These are phyloP conservation scores for Tricholoma matsutake DNA, from an alignment of 768 basidiomycete genomes.

Conservation along the genomic window DNA sequence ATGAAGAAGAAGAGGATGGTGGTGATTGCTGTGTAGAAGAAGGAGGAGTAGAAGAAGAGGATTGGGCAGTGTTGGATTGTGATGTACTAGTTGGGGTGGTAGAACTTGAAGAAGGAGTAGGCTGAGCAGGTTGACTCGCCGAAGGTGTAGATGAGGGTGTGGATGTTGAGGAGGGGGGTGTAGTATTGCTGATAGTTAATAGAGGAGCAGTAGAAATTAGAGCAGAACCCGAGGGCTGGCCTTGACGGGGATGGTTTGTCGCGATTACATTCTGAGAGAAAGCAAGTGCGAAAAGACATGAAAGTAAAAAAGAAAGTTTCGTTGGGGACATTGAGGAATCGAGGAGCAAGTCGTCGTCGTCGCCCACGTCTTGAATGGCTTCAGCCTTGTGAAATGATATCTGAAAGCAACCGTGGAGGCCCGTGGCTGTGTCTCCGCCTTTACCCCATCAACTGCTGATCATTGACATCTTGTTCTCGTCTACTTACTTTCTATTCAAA, in stretches of 20 bases:
- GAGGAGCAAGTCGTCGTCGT: neutral
- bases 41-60: conserved; percentile 26
- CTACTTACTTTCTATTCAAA: too few species aligned
- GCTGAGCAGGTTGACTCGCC: conserved; percentile 3
- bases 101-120: neutral
- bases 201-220: conserved; percentile 11
- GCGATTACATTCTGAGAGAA: conserved; percentile 17
- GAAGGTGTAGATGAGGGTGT: conserved; percentile 10
- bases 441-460: conserved; percentile 1
- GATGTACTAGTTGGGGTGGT: neutral
- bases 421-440: neutral
- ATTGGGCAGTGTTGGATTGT: conserved; percentile 4
- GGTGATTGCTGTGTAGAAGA: conserved; percentile 18
- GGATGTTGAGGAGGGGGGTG: conserved; percentile 8
- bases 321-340: conserved; percentile 15
- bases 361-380: conserved; percentile 1
- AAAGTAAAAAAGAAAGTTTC: conserved; percentile 26
- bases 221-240: neutral
- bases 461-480: too few species aligned
- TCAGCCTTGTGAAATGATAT: conserved; percentile 1
- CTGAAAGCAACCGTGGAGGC: neutral
- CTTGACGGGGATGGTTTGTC: conserved; percentile 14
- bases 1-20: neutral
- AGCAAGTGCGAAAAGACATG: conserved; percentile 24
- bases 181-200: conserved; percentile 8